Evolutionary conservation across 139 green algal species (phyloP), one percentile per base, ranked within the genome.

Genomic region (Yamagishiella unicocca): DNA sequence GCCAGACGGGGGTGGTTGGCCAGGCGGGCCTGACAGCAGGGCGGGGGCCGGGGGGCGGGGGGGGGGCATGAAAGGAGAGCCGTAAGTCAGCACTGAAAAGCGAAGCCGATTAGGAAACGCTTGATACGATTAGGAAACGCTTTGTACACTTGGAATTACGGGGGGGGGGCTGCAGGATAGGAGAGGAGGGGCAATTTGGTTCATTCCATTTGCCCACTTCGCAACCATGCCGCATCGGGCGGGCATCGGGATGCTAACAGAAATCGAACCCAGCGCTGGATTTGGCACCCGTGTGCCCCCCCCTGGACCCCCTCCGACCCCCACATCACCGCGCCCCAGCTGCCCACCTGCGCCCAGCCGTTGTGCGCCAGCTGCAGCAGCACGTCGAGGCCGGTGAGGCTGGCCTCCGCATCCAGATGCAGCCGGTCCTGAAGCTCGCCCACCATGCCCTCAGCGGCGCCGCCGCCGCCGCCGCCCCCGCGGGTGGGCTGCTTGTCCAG

Each of bases 1-100:
- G 83, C 83, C 70, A 88, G 67, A 4, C 72, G 79, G 29, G 79
- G 79, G 79, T 85, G 79, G 79, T 85, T 85, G 42, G 79, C 79
- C 58, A 85, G 61, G n/a, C 61, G 79, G 61, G 61, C 29, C 79
- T 85, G 70, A n/a, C n/a, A n/a, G n/a, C n/a, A n/a, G n/a, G n/a
- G n/a, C n/a, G n/a, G n/a, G n/a, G n/a, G n/a, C n/a, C n/a, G n/a
- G n/a, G n/a, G n/a, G n/a, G n/a, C n/a, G n/a, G n/a, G n/a, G n/a
- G n/a, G n/a, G n/a, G n/a, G n/a, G n/a, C n/a, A n/a, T n/a, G n/a
- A n/a, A n/a, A n/a, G n/a, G n/a, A n/a, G n/a, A n/a, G n/a, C n/a
- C n/a, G n/a, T n/a, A n/a, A n/a, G n/a, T n/a, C n/a, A n/a, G n/a
- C n/a, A n/a, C n/a, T n/a, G n/a, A n/a, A n/a, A n/a, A n/a, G n/a